These are phyloP conservation scores for Thinopyrum elongatum DNA, from an alignment of 176 grass and related monocot species.

Conservation along the genomic window DNA sequence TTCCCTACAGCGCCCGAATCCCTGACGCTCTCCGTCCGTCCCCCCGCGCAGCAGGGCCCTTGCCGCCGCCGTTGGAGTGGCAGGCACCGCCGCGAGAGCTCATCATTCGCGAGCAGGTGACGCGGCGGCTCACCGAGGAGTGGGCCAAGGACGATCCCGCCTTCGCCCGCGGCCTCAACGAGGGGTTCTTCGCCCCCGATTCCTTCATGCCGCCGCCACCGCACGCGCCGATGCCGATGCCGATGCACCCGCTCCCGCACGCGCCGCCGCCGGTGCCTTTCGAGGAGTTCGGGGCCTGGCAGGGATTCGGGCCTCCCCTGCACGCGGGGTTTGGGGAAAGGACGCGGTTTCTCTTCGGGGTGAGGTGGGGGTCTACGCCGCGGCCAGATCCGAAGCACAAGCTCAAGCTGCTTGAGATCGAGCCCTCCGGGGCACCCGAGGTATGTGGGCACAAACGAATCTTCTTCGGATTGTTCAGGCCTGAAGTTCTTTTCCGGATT, in stretches of 20 bases:
- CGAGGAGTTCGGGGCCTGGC: not conserved
- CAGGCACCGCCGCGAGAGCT: slow-evolving; percentile 8
- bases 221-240: not conserved
- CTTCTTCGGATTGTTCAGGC: not conserved
- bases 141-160: not conserved
- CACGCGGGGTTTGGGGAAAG: not conserved
- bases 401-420: slow-evolving; percentile 17
- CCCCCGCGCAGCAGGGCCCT: not conserved
- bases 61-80: not conserved
- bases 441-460: not conserved
- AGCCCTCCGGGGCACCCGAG: slow-evolving; percentile 13
- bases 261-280: not conserved
- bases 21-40: not conserved
- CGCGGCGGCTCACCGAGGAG: not conserved
- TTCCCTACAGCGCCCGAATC: not conserved
- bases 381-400: slow-evolving; percentile 4
- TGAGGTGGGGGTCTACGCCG: not conserved
- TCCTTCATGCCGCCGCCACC: not conserved
- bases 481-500: not conserved
- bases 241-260: not conserved
- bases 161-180: not conserved
- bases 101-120: slow-evolving; percentile 30
- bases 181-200: not conserved
- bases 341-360: not conserved
- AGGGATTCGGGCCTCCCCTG: not conserved